Evolutionary conservation across 148 eudicot genomes (phyloP).

Genomic region (Chenopodium suecicum): DNA sequence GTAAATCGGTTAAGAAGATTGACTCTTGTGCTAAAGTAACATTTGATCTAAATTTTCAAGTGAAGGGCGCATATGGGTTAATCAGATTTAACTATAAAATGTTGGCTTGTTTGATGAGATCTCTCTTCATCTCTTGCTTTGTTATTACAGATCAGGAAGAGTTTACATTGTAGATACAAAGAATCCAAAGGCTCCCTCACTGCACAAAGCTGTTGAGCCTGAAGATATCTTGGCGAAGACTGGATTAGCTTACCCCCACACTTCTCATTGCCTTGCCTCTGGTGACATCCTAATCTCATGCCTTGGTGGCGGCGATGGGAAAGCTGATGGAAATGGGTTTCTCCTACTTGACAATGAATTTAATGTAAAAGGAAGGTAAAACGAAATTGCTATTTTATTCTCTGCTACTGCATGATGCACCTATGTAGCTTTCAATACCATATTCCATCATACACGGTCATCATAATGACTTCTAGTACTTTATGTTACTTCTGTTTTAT

Average conservation of each 20-base stretch:
- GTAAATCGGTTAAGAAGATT: neutral
- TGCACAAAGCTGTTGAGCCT: constrained; percentile 89
- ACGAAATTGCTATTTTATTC: neutral
- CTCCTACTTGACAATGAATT: constrained; percentile 93
- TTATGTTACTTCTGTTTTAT: neutral
- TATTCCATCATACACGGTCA: neutral
- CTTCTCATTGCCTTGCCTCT: constrained; percentile 95
- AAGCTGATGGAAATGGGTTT: constrained; percentile 90
- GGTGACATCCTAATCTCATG: constrained; percentile 93
- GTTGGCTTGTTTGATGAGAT: neutral
- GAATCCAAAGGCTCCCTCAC: constrained; percentile 66
- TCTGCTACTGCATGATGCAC: neutral
- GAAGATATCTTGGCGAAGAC: constrained; percentile 70
- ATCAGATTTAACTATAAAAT: neutral
- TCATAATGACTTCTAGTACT: neutral
- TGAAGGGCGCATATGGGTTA: neutral
- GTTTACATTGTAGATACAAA: constrained; percentile 85
- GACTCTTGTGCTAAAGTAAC: neutral
- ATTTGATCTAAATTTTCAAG: neutral
- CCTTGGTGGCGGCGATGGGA: constrained; percentile 87
- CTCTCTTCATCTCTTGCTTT: neutral
- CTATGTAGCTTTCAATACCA: neutral
- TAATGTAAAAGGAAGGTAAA: constrained; percentile 96
- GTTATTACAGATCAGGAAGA: constrained; percentile 74
- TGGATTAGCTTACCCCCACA: constrained; percentile 97